Evolutionary conservation across 176 grass and related monocot genomes (phyloP).

Genomic region (Oryza meyeriana): DNA sequence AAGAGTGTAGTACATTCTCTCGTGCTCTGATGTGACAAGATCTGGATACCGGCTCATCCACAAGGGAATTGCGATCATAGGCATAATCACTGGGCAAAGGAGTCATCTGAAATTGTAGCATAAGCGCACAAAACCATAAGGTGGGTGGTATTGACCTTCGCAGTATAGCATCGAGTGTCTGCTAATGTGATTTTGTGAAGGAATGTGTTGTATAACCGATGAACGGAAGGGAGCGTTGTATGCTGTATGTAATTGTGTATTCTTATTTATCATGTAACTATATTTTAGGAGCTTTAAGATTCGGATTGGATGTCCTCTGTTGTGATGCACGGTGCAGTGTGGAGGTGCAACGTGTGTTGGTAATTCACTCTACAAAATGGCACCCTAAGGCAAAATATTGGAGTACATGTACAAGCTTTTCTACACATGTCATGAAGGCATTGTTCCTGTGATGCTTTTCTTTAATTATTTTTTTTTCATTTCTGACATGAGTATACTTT

Average conservation of each 20-base stretch:
- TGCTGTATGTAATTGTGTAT: conserved; percentile 25
- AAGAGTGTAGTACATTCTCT: conserved; percentile 14
- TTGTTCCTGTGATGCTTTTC: not conserved
- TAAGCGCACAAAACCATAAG: conserved; percentile 12
- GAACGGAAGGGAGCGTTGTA: conserved; percentile 17
- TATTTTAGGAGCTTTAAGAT: conserved; percentile 14
- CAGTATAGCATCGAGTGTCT: conserved; percentile 14
- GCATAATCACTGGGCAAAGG: not conserved
- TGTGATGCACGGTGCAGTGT: not conserved
- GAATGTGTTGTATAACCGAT: conserved; percentile 27
- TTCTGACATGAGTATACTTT: not conserved
- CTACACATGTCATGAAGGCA: not conserved
- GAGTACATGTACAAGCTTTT: not conserved
- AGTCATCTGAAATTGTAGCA: conserved; percentile 7
- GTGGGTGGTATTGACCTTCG: conserved; percentile 25
- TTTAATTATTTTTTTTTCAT: not conserved
- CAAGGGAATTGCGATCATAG: conserved; percentile 10
- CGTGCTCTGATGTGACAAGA: conserved; percentile 25
- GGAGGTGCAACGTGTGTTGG: not conserved
- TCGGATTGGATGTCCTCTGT: not conserved
- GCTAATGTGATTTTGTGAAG: conserved; percentile 33
- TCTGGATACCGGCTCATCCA: not conserved
- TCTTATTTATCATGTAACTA: conserved; percentile 19
- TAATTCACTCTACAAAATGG: not conserved
- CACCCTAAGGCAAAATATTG: not conserved